Conservation (phyloP, 2,329 filamentous ascomycete species). For the Epichloe sylvatica region DNA sequence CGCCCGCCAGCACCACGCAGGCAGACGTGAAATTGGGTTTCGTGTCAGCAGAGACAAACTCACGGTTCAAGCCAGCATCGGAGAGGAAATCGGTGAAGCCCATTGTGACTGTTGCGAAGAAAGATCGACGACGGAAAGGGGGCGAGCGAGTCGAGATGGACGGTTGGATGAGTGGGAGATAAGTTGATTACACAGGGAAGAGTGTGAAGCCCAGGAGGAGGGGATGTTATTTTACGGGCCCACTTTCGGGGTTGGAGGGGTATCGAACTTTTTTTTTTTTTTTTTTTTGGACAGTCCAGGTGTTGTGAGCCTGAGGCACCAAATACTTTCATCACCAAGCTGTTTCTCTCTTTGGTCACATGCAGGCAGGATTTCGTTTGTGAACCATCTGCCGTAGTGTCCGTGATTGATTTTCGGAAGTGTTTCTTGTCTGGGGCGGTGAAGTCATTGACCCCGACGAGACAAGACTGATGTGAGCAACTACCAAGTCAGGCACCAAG, state of each 20-base stretch:
- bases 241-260: slow-evolving; percentile 6
- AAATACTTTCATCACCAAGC: no score
- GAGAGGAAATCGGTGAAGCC: slow-evolving; percentile 52
- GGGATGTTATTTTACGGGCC: slow-evolving; percentile 5
- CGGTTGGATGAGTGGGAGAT: neutral
- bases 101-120: slow-evolving; percentile 29
- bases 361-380: no score
- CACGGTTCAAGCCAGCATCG: slow-evolving; percentile 40
- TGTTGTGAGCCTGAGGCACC: neutral
- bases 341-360: no score
- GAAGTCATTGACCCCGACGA: no score
- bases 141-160: neutral
- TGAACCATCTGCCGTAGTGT: no score
- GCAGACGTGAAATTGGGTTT: neutral
- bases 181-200: neutral
- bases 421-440: no score
- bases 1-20: neutral
- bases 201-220: neutral
- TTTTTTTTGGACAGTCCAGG: neutral
- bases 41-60: slow-evolving; percentile 4
- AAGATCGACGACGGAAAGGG: neutral
- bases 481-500: neutral
- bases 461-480: no score
- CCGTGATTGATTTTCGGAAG: no score
- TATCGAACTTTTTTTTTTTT: neutral